A percentile compares a stretch with the other conserved stretches of the same genome.
phyloP scores from a whole-genome alignment of 768 basidiomycete genomes.

The Tricholoma terreum region DNA sequence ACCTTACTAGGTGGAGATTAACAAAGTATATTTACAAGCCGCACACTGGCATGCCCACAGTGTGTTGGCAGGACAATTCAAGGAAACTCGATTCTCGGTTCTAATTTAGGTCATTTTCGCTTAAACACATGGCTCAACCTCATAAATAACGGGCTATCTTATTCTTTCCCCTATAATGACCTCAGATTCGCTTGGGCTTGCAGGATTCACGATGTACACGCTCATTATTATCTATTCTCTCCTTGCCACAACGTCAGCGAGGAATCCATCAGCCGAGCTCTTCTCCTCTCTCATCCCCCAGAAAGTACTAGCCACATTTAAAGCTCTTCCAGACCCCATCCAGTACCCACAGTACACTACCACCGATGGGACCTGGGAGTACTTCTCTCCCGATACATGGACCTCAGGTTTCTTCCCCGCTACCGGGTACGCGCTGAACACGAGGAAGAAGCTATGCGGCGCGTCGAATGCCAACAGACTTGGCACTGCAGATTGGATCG shows the following conservation, averaged over 20 bases:
- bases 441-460: slow-evolving; percentile 47
- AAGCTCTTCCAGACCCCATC: slow-evolving; percentile 39
- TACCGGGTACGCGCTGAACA: slow-evolving; percentile 56
- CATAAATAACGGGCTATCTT: background rate
- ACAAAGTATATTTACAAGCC: no score
- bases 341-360: slow-evolving; percentile 45
- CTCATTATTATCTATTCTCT: slow-evolving; percentile 12
- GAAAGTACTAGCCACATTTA: slow-evolving; percentile 57
- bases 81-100: no score
- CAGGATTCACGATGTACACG: slow-evolving; percentile 1
- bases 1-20: no score
- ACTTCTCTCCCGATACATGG: slow-evolving; percentile 57
- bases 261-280: slow-evolving; percentile 42
- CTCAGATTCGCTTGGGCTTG: background rate
- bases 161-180: background rate
- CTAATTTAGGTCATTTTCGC: no score
- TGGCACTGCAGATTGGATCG: slow-evolving; percentile 52
- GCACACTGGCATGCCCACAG: no score
- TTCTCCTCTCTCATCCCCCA: slow-evolving; percentile 57
- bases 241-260: slow-evolving; percentile 16
- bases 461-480: slow-evolving; percentile 35
- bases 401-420: slow-evolving; percentile 68
- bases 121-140: background rate
- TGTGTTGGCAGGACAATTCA: no score
- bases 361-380: slow-evolving; percentile 47